Evolutionary conservation across 2,329 filamentous ascomycete genomes (phyloP).

Genomic region (Aspergillus sp.): DNA sequence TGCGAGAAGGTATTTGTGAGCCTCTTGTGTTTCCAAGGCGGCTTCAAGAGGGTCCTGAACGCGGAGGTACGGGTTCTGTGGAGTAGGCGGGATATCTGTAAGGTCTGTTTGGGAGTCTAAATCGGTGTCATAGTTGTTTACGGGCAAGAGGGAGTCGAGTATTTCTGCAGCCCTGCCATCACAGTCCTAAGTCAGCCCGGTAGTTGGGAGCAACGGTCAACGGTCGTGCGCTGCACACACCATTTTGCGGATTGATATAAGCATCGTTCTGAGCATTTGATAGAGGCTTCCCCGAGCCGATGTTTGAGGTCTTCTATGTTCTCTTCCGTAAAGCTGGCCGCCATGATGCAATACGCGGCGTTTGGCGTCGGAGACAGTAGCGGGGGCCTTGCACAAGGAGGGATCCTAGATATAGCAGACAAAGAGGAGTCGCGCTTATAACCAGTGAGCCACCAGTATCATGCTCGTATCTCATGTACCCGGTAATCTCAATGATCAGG

Average conservation of each 20-base stretch:
- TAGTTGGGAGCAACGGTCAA: not conserved
- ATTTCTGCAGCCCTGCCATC: slow-evolving; percentile 78
- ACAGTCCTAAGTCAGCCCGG: slow-evolving; percentile 7
- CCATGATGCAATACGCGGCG: slow-evolving; percentile 18
- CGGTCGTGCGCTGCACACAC: slow-evolving; percentile 38
- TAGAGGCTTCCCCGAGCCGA: slow-evolving; percentile 73
- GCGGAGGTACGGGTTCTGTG: slow-evolving; percentile 38
- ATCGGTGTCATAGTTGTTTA: slow-evolving; percentile 51
- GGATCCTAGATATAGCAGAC: not conserved
- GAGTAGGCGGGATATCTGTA: slow-evolving; percentile 42
- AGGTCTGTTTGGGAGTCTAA: slow-evolving; percentile 53
- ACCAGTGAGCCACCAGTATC: no score
- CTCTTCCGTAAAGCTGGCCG: slow-evolving; percentile 27
- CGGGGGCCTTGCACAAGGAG: not conserved
- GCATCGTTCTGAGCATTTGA: slow-evolving; percentile 89
- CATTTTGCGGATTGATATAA: slow-evolving; percentile 96
- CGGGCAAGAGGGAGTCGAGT: slow-evolving; percentile 64
- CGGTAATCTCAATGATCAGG: no score
- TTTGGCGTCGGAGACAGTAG: not conserved
- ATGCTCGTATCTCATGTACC: no score
- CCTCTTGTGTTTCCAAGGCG: slow-evolving; percentile 66
- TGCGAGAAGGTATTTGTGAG: slow-evolving; percentile 76
- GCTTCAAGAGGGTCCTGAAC: slow-evolving; percentile 65
- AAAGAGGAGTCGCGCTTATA: not conserved
- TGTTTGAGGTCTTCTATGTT: slow-evolving; percentile 54